Base-by-base conservation (phyloP, 2,329 filamentous ascomycete genomes). In the Truncatella angustata region DNA sequence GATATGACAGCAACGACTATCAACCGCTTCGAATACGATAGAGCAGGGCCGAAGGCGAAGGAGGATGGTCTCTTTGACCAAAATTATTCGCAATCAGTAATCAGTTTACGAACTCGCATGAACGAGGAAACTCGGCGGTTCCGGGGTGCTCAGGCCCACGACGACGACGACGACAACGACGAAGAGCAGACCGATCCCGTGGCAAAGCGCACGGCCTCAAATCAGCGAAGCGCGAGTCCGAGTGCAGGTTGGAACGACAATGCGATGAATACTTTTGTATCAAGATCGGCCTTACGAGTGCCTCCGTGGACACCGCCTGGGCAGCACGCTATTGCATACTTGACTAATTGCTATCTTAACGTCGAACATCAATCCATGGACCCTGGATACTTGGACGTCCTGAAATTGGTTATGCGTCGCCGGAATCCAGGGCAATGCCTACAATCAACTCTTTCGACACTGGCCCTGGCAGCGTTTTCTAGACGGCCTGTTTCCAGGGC, bases 1-100 rank as follows among this genome's bases (percentile, higher is more conserved):
- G 43, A 46, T 20, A 46, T 46, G 43, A 46, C 43, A 46, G 43
- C 43, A 16, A 46, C 43, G 30, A 46, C 43, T 5, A 46, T 46
- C 18, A 32, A 46, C n/a, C 43, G 43, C 24, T 46, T 46, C 30
- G 43, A 46, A 24, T 34, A 32, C 23, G 40, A 44, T 14, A 44
- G 40, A 23, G 10, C 40, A 12, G 24, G 21, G 11, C 21, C 40
- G 10, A 44, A 28, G 21, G 10, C 40, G 23, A 26, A 4, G 12
- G 40, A 44, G 5, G 21, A 26, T 28, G 23, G 24, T 14, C 24
- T 44, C 40, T 44, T 26, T 28, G 40, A 44, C n/a, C 40, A 44
- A 14, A 26, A 26, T 30, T 44, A 44, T 28, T 24, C 40, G 11
- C 21, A 5, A n/a, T 26, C 40, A 23, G 40, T 44, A 24, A 21